Base-by-base conservation (phyloP, 1,284 basidiomycete genomes). In the Ceratorhiza oryzae-sativae region DNA sequence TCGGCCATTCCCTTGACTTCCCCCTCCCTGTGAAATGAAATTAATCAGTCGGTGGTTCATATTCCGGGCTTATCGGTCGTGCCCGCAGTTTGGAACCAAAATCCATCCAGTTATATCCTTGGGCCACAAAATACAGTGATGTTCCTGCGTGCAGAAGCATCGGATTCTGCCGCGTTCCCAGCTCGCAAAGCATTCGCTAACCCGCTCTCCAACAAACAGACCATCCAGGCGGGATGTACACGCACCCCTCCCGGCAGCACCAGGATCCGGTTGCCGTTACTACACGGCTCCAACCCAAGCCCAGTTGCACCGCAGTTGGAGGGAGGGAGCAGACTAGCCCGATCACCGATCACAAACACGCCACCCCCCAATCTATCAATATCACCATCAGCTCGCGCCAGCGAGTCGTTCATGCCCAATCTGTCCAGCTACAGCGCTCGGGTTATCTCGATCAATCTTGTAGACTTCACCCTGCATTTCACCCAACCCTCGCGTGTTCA, bases 1-100 rank as follows among this genome's bases (percentile, higher is more conserved):
- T 94, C 88, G 27, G 97, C 95, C 97, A 99, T 99, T 71, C 89
- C 88, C 84, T 94, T 94, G 77, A 96, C 94, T 81, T 97, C 94
- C 58, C 81, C 81, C 79, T 94, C 91, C 80, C 80, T 81, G 68
- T 27, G 23, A 55, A 67, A n/a, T 18, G 20, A 49, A 49, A 4
- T 4, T 13, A 13, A 49, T 49, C 27, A 25, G n/a, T 23, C 48
- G 6, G 3, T 23, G 41, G 20, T 18, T 18, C 42, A 18, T 45
- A 39, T n/a, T n/a, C n/a, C n/a, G n/a, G n/a, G n/a, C n/a, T n/a
- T n/a, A n/a, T n/a, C n/a, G n/a, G n/a, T n/a, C n/a, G n/a, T n/a
- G n/a, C n/a, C n/a, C n/a, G n/a, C n/a, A n/a, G n/a, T n/a, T n/a
- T n/a, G n/a, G n/a, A n/a, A n/a, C 42, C 18, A 9, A 45, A 3